Base-by-base conservation (phyloP, 805 yeast genomes). In the Starmerella floricola region DNA sequence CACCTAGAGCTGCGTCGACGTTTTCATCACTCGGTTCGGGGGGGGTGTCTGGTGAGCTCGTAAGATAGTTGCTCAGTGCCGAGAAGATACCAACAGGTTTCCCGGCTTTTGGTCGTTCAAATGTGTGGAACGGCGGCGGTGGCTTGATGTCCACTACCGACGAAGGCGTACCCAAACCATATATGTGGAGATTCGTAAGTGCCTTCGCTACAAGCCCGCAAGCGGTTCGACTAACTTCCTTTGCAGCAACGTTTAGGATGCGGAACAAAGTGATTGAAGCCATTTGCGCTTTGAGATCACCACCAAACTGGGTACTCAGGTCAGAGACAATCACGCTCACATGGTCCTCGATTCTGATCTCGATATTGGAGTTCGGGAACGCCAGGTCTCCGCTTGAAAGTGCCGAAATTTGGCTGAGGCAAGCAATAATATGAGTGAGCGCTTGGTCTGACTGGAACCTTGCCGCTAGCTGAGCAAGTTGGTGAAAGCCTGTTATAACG, bases 11-110 rank as follows among this genome's bases (percentile, higher is more conserved):
- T 4, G 83, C 73, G 49, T 86, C 94, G 38, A 91, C 79, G 52
- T 88, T 96, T 55, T 84, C 94, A 43, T 83, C 93, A 2, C 93
- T 74, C 11, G 99, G 99, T 59, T 88, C 97, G 0, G 80, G 78
- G 3, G 82, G 76, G 41, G 84, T 93, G 54, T 86, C 96, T 1
- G 79, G 68, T 44, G 78, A 73, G 16, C 96, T 91, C 49, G 91
- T 83, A 61, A 91, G 71, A 55, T 86, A 88, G 0, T 95, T 84
- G 1, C 96, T 86, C 53, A 91, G 78, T 0, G 97, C 82, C 0
- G 94, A 82, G 42, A 91, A 73, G n/a, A 91, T 57, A 2, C 97
- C 85, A 10, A 69, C 68, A 27, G 78, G 94, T 53, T 76, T 81
- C 29, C 76, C 72, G 1, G 79, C 77, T 37, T 75, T 75, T 12